Conservation (phyloP, 2,329 filamentous ascomycete genomes). For the Exophiala viscosa region DNA sequence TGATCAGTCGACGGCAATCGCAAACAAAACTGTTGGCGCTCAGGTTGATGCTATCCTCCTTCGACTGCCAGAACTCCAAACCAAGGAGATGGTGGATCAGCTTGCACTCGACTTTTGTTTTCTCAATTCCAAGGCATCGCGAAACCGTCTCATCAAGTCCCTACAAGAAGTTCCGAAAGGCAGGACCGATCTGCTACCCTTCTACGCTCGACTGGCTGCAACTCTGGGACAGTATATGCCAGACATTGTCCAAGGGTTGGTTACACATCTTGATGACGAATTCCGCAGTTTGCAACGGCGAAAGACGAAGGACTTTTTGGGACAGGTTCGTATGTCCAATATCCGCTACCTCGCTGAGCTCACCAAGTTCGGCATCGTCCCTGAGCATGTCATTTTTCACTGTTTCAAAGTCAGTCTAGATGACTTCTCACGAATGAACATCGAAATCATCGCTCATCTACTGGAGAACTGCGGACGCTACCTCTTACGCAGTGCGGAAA, state of each 20-base stretch:
- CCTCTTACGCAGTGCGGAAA: slow-evolving; percentile 85
- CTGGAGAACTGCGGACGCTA: slow-evolving; percentile 96
- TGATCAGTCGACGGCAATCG: slow-evolving; percentile 88
- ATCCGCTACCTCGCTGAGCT: slow-evolving; percentile 96
- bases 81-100: slow-evolving; percentile 87
- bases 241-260: slow-evolving; percentile 87
- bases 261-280: slow-evolving; percentile 90
- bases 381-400: slow-evolving; percentile 97
- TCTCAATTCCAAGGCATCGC: slow-evolving; percentile 94
- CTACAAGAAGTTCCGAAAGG: slow-evolving; percentile 94
- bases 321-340: slow-evolving; percentile 87
- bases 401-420: slow-evolving; percentile 96
- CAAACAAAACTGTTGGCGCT: slow-evolving; percentile 94
- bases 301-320: slow-evolving; percentile 95
- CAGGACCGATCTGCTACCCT: slow-evolving; percentile 81
- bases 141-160: slow-evolving; percentile 88
- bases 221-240: slow-evolving; percentile 91
- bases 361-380: slow-evolving; percentile 96
- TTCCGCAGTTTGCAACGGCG: slow-evolving; percentile 94
- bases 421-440: slow-evolving; percentile 98
- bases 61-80: slow-evolving; percentile 84
- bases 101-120: slow-evolving; percentile 96
- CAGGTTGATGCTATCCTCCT: slow-evolving; percentile 89
- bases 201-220: slow-evolving; percentile 88
- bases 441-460: slow-evolving; percentile 94